A percentile compares a stretch with the other conserved stretches of the same genome.
phyloP scores from a whole-genome alignment of 225 moss, liverwort and hornwort genomes.

The Marchantia polymorpha region DNA sequence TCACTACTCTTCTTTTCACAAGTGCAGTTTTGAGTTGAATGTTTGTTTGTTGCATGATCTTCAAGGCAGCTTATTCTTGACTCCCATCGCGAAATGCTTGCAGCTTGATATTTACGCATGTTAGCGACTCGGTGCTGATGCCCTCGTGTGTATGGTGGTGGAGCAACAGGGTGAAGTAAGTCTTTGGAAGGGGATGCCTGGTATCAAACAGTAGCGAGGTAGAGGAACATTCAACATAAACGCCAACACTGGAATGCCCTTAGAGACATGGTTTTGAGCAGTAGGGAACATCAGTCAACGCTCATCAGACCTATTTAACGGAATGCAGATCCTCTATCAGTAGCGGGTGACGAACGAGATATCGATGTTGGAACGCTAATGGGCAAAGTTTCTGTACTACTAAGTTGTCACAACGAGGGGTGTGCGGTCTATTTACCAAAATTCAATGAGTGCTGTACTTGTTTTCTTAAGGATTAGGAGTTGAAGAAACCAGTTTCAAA shows the following conservation, averaged over 20 bases:
- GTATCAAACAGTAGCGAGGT: slow-evolving; percentile 59
- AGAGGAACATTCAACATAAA: slow-evolving; percentile 62
- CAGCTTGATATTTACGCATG: slow-evolving; percentile 75
- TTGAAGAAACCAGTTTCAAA: background rate
- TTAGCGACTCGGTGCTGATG: slow-evolving; percentile 44
- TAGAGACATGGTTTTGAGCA: slow-evolving; percentile 33
- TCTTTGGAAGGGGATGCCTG: slow-evolving; percentile 33
- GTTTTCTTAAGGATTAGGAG: background rate
- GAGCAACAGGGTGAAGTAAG: slow-evolving; percentile 39
- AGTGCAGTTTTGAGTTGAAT: background rate
- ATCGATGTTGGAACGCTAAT: slow-evolving; percentile 54
- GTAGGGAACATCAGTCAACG: background rate
- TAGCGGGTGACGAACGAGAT: slow-evolving; percentile 25
- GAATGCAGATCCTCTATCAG: slow-evolving; percentile 28
- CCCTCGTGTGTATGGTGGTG: slow-evolving; percentile 43
- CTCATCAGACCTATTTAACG: slow-evolving; percentile 33
- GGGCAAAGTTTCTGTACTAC: slow-evolving; percentile 56
- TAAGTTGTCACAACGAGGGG: slow-evolving; percentile 24
- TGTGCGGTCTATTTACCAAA: slow-evolving; percentile 65
- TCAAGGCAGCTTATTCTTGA: background rate
- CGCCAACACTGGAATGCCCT: slow-evolving; percentile 48
- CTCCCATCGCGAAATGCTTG: background rate
- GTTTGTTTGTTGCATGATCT: background rate
- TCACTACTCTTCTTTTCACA: too few relatives aligned
- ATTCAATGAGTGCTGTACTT: slow-evolving; percentile 69